Base-by-base conservation (phyloP, 176 grass and related monocot genomes). In the Canna indica region DNA sequence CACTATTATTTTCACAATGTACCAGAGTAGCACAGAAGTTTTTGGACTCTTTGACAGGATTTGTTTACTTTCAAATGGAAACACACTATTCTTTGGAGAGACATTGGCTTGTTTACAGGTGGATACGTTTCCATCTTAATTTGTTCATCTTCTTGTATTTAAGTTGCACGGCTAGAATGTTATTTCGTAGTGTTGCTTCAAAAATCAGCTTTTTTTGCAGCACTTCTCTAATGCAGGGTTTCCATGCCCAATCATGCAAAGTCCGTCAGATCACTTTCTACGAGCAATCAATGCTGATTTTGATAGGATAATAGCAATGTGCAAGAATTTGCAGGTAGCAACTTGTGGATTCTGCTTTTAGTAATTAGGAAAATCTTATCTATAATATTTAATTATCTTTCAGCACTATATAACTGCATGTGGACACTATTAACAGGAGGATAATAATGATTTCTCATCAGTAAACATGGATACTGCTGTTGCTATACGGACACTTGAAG, bases 191-290 rank as follows among this genome's bases (percentile, higher is more conserved):
- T 36, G 14, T 25, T 2, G 33, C 33, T 17, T 10, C 26, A 38
- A 36, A 15, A 36, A 15, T 64, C 32, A 65, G 20, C 27, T 41
- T 53, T 57, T 68, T 27, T 75, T 85, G 79, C 79, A 91, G 92
- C 92, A 96, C 67, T 96, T 96, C 81, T 91, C 92, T 71, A 96
- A 96, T 82, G 88, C 92, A 53, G 92, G 92, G 18, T 96, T 96
- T 87, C 92, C 92, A n/a, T 96, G 92, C 70, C 92, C 92, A 76
- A 96, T 96, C 73, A 96, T 96, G 92, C 92, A 96, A 82, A 96
- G 92, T 79, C 92, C 92, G 71, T 87, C 92, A 36, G 93, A 96
- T 46, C 93, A 96, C 47, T 96, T 96, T 75, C 77, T 96, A 74
- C 86, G 93, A 46, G 93, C 93, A 76, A 96, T 96, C 42, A 96